A percentile compares a stretch with the other conserved stretches of the same genome.
These are phyloP conservation scores for Phytophthora melonis DNA, from an alignment of 352 stramenopile species.

Conservation along the genomic window DNA sequence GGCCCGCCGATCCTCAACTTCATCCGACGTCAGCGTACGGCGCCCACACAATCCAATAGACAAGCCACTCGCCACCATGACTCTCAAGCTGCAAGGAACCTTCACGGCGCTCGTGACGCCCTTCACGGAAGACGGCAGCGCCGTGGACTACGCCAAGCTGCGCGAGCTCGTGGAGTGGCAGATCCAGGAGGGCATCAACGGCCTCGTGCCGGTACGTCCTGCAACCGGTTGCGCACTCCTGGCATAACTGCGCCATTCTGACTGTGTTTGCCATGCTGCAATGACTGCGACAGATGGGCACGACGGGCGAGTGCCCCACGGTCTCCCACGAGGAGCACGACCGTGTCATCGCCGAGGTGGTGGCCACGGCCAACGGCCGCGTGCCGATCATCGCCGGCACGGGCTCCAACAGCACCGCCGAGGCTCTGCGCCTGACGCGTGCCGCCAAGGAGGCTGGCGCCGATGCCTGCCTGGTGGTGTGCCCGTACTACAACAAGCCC, in stretches of 20 bases:
- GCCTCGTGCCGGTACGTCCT: conserved; percentile 92
- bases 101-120: conserved; percentile 97
- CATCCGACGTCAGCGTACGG: conserved; percentile 30
- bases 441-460: conserved; percentile 93
- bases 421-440: conserved; percentile 87
- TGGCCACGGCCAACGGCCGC: conserved; percentile 77
- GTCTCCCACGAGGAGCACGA: conserved; percentile 96
- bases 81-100: conserved; percentile 75
- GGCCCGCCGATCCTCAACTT: conserved; percentile 30
- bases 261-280: conserved; percentile 6
- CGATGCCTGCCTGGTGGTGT: conserved; percentile 96
- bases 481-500: conserved; percentile 99
- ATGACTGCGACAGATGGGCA: conserved; percentile 85
- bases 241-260: not conserved
- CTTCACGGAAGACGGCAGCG: conserved; percentile 91
- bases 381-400: conserved; percentile 96
- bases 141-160: conserved; percentile 95
- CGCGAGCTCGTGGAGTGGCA: conserved; percentile 93
- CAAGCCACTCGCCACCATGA: conserved; percentile 42
- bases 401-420: conserved; percentile 94
- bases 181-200: conserved; percentile 95
- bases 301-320: conserved; percentile 97
- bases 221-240: not conserved
- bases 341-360: conserved; percentile 93
- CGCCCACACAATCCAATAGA: conserved; percentile 44